phyloP scores from a whole-genome alignment of 768 basidiomycete genomes.

The Tricholoma terreum region DNA sequence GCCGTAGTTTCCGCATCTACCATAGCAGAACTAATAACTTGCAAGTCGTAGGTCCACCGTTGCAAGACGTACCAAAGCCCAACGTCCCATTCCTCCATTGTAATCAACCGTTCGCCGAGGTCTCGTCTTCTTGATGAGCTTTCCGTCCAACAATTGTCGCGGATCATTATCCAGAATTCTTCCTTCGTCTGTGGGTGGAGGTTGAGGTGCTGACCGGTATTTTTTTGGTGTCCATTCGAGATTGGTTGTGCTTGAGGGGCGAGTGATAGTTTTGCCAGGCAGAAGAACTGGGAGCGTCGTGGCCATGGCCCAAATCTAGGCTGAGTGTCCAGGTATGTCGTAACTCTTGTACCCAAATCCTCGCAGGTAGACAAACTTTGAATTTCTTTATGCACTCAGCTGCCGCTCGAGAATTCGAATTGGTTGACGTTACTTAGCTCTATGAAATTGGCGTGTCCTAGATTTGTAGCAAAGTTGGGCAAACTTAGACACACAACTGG shows the following conservation, averaged over 20 bases:
- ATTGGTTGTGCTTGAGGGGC: slow-evolving; percentile 34
- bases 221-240: slow-evolving; percentile 75
- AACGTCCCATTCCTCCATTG: slow-evolving; percentile 82
- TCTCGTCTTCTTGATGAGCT: slow-evolving; percentile 84
- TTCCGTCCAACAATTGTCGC: slow-evolving; percentile 72
- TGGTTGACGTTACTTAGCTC: too few relatives aligned
- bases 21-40: slow-evolving; percentile 7
- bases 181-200: slow-evolving; percentile 71
- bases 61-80: slow-evolving; percentile 65
- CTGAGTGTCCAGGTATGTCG: too few relatives aligned
- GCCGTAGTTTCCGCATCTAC: slow-evolving; percentile 74
- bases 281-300: slow-evolving; percentile 51
- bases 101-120: slow-evolving; percentile 95
- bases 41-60: not conserved
- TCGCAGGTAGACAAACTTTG: too few relatives aligned
- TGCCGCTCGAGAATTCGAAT: too few relatives aligned
- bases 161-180: slow-evolving; percentile 76
- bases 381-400: too few relatives aligned
- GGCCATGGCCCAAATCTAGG: slow-evolving; percentile 17
- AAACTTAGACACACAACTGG: not conserved
- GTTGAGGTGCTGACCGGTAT: slow-evolving; percentile 73
- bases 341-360: too few relatives aligned
- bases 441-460: too few relatives aligned
- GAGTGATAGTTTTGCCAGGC: slow-evolving; percentile 40
- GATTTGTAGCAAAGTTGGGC: too few relatives aligned